These are phyloP conservation scores for Aspergillus thermomutatus DNA, from an alignment of 2,329 filamentous ascomycete species.

Conservation along the genomic window DNA sequence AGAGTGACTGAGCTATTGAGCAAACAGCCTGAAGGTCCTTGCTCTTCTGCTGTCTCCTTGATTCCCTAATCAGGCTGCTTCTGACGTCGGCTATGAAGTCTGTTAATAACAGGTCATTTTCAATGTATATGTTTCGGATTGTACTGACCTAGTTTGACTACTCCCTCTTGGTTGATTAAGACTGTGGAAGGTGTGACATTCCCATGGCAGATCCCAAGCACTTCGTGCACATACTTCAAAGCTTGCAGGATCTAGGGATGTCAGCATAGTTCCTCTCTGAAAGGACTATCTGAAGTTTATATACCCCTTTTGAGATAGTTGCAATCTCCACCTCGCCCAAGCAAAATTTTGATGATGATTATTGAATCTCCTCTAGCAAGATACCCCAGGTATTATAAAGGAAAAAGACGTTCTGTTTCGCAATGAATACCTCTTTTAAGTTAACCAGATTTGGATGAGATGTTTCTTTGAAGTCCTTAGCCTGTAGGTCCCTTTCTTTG, in stretches of 20 bases:
- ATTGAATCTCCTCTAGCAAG: constrained; percentile 1
- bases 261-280: neutral
- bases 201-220: constrained; percentile 5
- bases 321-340: constrained; percentile 5
- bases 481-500: neutral
- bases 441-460: constrained; percentile 5
- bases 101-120: neutral
- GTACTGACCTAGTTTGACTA: neutral
- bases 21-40: constrained; percentile 6
- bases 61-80: constrained; percentile 3
- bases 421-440: constrained; percentile 9
- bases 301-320: constrained; percentile 2
- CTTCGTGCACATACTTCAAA: constrained; percentile 10
- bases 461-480: neutral
- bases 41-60: neutral
- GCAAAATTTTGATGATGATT: neutral
- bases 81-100: constrained; percentile 7
- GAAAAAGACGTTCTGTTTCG: constrained; percentile 1
- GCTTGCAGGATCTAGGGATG: constrained; percentile 2
- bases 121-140: neutral
- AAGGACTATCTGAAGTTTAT: neutral
- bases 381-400: constrained; percentile 6
- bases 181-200: neutral
- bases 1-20: constrained; percentile 1
- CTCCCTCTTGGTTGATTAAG: neutral